Base-by-base conservation (phyloP, 768 basidiomycete species). In the Glaciozyma antarctica region DNA sequence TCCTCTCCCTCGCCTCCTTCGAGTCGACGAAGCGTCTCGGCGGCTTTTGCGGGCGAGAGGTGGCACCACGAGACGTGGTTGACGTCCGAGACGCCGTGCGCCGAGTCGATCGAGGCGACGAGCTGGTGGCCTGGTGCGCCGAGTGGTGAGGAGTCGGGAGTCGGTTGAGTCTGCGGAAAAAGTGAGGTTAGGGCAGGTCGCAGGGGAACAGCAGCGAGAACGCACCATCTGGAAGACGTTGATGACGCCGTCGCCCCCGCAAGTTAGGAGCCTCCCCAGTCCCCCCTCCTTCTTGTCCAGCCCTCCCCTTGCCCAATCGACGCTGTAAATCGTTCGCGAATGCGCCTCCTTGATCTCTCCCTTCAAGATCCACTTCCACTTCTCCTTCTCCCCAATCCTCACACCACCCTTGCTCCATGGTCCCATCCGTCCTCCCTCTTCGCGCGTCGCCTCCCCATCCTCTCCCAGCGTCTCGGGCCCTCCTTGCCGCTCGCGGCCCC, bases 51-150 rank as follows among this genome's bases (percentile, higher is more conserved):
- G 7, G 62, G 66, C 26, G 64, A 65, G 58, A 66, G 61, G 5
- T 32, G 82, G 77, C 89, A 91, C 90, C 92, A 98, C 3, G 81
- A 80, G 26, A 94, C 81, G 16, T 83, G 79, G 77, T 99, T 98
- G 30, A 92, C 82, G 74, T 99, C 95, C 70, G 83, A 80, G 1
- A 90, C 85, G 1, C 83, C 88, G 73, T 99, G 95, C 1, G 89
- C 86, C 16, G 82, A 78, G 22, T 81, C 77, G 4, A 86, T 67
- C 2, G 78, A 78, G 0, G 84, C 84, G 30, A 94, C 79, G 0
- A 89, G 74, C 15, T 54, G 26, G 44, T 47, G 15, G 52, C n/a
- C n/a, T 26, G 55, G n/a, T 21, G n/a, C 54, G 47, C 21, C 56
- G 15, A 54, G 26, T 2, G 49, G 41, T n/a, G 60, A 55, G 26